Percentiles rank a stretch among this genome's conserved stretches.
Evolutionary conservation across 176 grass and related monocot genomes (phyloP).

Genomic region (Aegilops tauschii): DNA sequence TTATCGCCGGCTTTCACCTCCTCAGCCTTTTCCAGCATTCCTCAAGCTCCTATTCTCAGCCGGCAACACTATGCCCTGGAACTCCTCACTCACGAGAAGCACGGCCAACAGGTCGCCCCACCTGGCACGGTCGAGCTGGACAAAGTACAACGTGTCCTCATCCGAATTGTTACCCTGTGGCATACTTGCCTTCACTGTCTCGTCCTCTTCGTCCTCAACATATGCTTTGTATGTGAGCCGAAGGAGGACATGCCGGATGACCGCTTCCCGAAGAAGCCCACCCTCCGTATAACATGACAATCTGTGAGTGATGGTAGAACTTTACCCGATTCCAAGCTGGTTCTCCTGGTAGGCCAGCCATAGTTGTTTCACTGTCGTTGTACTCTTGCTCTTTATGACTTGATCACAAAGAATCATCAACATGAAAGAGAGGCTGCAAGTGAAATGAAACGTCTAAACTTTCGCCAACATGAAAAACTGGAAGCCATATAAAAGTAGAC

Average conservation of each 20-base stretch:
- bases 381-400: constrained; percentile 91
- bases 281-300: constrained; percentile 61
- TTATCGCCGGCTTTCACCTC: not conserved
- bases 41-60: constrained; percentile 47
- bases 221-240: constrained; percentile 92
- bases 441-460: constrained; percentile 8
- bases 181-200: constrained; percentile 27
- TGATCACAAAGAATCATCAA: constrained; percentile 84
- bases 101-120: constrained; percentile 52
- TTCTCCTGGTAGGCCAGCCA: constrained; percentile 79
- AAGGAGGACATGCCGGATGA: constrained; percentile 62
- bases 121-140: constrained; percentile 22
- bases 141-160: constrained; percentile 57
- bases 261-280: constrained; percentile 62
- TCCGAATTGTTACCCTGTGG: constrained; percentile 40
- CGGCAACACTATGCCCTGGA: constrained; percentile 80
- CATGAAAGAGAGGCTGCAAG: constrained; percentile 65
- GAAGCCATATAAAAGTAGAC: no score
- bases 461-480: not conserved
- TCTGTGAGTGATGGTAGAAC: constrained; percentile 62
- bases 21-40: constrained; percentile 20
- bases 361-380: constrained; percentile 73
- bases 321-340: constrained; percentile 96
- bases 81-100: constrained; percentile 92
- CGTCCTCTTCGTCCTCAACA: constrained; percentile 88